These are phyloP conservation scores for Penicillium antarcticum DNA, from an alignment of 495 filamentous ascomycete species.

Conservation along the genomic window DNA sequence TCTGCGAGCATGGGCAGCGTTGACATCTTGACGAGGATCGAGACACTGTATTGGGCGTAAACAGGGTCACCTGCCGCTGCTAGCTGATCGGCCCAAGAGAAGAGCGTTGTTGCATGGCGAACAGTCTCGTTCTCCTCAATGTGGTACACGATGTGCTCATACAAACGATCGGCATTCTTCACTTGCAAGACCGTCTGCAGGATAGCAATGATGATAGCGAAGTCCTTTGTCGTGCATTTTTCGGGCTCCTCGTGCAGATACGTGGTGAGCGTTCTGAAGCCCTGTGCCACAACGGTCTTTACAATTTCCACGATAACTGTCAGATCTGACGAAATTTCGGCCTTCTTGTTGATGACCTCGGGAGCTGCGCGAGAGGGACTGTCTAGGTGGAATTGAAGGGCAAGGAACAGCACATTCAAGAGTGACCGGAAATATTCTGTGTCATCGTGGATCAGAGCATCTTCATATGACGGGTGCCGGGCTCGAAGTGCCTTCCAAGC, in stretches of 20 bases:
- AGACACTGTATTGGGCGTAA: constrained; percentile 83
- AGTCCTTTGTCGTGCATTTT: constrained; percentile 61
- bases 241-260: constrained; percentile 63
- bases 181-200: constrained; percentile 77
- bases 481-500: constrained; percentile 66
- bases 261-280: constrained; percentile 72
- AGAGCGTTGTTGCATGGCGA: constrained; percentile 81
- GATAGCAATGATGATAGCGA: constrained; percentile 85
- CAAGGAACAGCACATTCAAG: constrained; percentile 79
- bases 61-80: constrained; percentile 77
- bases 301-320: constrained; percentile 68
- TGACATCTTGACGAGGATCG: constrained; percentile 86
- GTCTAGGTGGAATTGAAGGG: constrained; percentile 60
- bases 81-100: constrained; percentile 87
- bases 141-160: constrained; percentile 62
- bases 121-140: constrained; percentile 61
- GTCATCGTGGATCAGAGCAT: constrained; percentile 55
- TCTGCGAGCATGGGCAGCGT: constrained; percentile 79
- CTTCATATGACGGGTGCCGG: constrained; percentile 62
- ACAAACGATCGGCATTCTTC: constrained; percentile 42
- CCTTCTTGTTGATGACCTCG: constrained; percentile 36
- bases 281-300: constrained; percentile 71
- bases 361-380: constrained; percentile 19
- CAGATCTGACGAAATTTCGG: constrained; percentile 38
- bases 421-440: constrained; percentile 76